Conservation (phyloP, 2,329 filamentous ascomycete species). For the Xylaria sp. region DNA sequence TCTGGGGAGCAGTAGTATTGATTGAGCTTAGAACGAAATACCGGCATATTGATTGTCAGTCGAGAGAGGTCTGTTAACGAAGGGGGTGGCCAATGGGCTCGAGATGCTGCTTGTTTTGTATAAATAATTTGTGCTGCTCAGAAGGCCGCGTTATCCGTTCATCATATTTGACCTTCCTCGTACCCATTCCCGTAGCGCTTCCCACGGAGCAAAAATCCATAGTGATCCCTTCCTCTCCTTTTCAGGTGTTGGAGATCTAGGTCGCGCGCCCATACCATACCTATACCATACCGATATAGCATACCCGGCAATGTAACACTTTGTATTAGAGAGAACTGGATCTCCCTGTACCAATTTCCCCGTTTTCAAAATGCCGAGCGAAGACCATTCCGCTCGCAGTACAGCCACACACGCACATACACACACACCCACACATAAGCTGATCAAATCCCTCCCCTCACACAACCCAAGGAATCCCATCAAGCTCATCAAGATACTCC, state of each 20-base stretch:
- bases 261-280: neutral
- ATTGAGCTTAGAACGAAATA: neutral
- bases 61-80: neutral
- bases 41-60: neutral
- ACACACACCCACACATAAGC: too few species aligned
- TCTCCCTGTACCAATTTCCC: neutral
- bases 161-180: neutral
- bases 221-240: neutral
- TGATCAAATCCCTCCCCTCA: slow-evolving; percentile 10
- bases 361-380: neutral
- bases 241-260: neutral
- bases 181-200: neutral
- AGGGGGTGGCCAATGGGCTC: neutral
- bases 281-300: neutral
- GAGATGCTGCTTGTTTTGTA: slow-evolving; percentile 1
- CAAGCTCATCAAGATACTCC: slow-evolving; percentile 66
- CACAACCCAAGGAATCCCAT: slow-evolving; percentile 63
- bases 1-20: neutral
- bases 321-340: neutral
- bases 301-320: neutral
- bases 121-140: neutral
- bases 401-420: neutral
- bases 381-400: neutral
- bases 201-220: neutral
- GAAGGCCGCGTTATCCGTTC: neutral